Evolutionary conservation across 2,329 filamentous ascomycete genomes (phyloP).

Genomic region (Pestalotiopsis sp.): DNA sequence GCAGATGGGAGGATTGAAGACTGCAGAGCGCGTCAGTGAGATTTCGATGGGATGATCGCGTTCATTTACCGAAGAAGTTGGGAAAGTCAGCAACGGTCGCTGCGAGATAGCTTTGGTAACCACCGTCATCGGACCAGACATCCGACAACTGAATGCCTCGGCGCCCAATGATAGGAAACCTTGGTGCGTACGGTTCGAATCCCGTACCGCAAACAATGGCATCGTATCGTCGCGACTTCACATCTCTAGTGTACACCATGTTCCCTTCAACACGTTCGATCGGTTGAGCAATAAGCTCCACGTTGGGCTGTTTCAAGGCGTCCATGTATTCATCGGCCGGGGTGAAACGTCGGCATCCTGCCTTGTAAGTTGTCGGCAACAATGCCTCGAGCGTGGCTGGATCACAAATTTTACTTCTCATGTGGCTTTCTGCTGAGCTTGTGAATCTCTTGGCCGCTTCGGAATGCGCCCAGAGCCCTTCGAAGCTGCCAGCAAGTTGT

Average conservation of each 20-base stretch:
- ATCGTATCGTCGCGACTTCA: neutral
- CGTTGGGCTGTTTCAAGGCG: neutral
- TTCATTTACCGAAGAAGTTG: constrained; percentile 5
- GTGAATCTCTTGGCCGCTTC: neutral
- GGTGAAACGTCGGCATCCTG: constrained; percentile 5
- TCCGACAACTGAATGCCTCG: neutral
- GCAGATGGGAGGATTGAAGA: neutral
- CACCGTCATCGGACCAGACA: neutral
- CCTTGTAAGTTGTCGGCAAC: neutral
- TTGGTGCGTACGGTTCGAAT: constrained; percentile 1
- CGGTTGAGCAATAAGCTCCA: neutral
- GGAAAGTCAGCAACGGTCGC: neutral
- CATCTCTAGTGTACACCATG: neutral
- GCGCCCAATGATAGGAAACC: neutral
- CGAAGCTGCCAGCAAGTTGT: neutral
- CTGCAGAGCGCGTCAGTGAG: neutral
- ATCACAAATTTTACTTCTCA: neutral
- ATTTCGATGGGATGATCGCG: neutral
- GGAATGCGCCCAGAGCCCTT: neutral
- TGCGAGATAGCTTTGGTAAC: neutral
- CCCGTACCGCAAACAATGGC: constrained; percentile 7
- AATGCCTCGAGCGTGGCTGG: neutral
- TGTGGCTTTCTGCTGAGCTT: neutral
- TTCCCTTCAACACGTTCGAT: neutral
- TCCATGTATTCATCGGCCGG: constrained; percentile 9